These are phyloP conservation scores for Epichloe uncinata DNA, from an alignment of 2,329 filamentous ascomycete species.

Conservation along the genomic window DNA sequence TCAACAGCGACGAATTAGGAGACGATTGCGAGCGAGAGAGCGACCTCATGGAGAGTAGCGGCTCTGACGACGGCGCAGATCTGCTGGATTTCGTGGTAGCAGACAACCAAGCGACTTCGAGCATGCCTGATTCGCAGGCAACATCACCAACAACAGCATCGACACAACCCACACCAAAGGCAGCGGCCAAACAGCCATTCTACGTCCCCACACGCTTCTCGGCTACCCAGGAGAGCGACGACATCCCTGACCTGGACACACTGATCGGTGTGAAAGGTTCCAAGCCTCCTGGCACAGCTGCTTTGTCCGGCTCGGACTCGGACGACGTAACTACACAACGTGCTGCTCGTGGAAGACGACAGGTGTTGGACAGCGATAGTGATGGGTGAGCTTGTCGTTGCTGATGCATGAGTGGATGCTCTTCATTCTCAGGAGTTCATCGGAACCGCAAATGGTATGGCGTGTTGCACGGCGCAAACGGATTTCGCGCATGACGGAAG, in stretches of 20 bases:
- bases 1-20: slow-evolving; percentile 33
- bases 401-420: not conserved
- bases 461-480: not conserved
- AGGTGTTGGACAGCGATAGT: slow-evolving; percentile 19
- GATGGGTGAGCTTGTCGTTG: slow-evolving; percentile 9
- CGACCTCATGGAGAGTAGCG: slow-evolving; percentile 31
- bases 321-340: slow-evolving; percentile 10
- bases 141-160: slow-evolving; percentile 14
- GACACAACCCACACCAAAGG: slow-evolving; percentile 9
- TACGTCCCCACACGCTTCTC: slow-evolving; percentile 26
- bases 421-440: no score
- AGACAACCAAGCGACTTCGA: slow-evolving; percentile 29
- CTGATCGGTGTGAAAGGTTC: slow-evolving; percentile 10
- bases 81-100: slow-evolving; percentile 44
- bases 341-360: slow-evolving; percentile 14
- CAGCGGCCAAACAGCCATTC: slow-evolving; percentile 17
- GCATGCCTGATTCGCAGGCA: slow-evolving; percentile 19
- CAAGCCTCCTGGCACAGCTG: not conserved
- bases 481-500: not conserved
- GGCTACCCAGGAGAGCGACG: slow-evolving; percentile 28
- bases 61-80: slow-evolving; percentile 35
- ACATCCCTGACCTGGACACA: slow-evolving; percentile 22
- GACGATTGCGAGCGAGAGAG: slow-evolving; percentile 39
- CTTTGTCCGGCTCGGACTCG: slow-evolving; percentile 9
- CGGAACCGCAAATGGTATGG: not conserved